Base-by-base conservation (phyloP, 441 rosid genomes). In the Pelargonium fulgidum region DNA sequence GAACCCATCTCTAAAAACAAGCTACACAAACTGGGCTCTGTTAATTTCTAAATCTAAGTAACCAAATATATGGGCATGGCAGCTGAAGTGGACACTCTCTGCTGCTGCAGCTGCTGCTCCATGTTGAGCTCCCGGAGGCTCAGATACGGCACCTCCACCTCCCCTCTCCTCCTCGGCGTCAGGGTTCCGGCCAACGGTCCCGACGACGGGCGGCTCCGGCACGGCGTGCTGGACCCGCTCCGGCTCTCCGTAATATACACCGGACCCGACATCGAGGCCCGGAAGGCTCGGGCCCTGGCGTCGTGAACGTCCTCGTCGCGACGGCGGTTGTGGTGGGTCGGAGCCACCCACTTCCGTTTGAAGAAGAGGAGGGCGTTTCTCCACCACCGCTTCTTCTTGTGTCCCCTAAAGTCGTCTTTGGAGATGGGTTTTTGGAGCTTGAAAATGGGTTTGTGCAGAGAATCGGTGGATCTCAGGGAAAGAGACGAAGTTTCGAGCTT, bases 371-470 rank as follows among this genome's bases (percentile, higher is more conserved):
- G 71, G 9, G 91, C 87, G 20, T 81, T 90, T 68, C 63, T 85
- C 91, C 87, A 90, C 87, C 94, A 87, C 11, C 81, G 75, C 62
- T 75, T 85, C 76, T 86, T 85, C 81, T 81, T 84, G 44, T 62
- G 56, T 74, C 73, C 68, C 70, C 73, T 77, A 59, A 56, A 24
- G 6, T 88, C 89, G 44, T 89, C 93, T 45, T 79, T 88, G 0
- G 95, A 81, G 29, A 85, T 81, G 75, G 95, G 96, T 67, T 92
- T 88, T 44, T 83, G 87, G 67, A 92, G 92, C 87, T 89, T 90
- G 81, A 89, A 92, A 26, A 26, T 26, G 33, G 33, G 33, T 26
- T 26, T 26, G 56, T 82, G 92, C 11, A 81, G 24, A 7, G 80
- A 73, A 36, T 87, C 87, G 6, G 81, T 80, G 65, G 87, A 16